Percentiles rank a stretch among this genome's conserved stretches.
Conservation (phyloP, 352 stramenopile species). For the Pythium chondricola region DNA sequence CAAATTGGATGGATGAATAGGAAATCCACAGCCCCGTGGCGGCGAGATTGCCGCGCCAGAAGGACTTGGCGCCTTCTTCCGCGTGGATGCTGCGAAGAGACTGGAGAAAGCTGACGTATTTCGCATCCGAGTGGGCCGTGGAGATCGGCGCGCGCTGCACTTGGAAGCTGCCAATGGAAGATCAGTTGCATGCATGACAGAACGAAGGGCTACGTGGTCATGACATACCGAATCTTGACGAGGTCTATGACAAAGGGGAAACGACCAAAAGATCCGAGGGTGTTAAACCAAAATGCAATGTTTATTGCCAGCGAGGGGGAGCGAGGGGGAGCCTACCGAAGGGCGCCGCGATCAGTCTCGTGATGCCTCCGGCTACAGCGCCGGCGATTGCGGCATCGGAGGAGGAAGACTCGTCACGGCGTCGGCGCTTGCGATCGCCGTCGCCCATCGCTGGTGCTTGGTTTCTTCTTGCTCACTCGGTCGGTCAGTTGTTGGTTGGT, state of each 20-base stretch:
- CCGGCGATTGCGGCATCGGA: conserved; percentile 52
- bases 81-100: conserved; percentile 62
- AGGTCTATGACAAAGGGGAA: conserved; percentile 29
- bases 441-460: conserved; percentile 12
- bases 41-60: conserved; percentile 80
- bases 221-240: conserved; percentile 59
- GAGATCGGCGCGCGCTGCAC: conserved; percentile 57
- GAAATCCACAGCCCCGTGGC: conserved; percentile 74
- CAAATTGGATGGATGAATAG: conserved; percentile 80
- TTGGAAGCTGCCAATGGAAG: conserved; percentile 71
- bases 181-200: no score
- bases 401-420: conserved; percentile 20
- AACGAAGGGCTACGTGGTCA: background rate
- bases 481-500: conserved; percentile 3
- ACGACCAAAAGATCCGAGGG: background rate
- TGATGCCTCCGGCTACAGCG: conserved; percentile 53
- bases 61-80: conserved; percentile 74
- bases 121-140: conserved; percentile 13
- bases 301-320: background rate
- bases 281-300: conserved; percentile 6
- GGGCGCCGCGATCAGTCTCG: conserved; percentile 64
- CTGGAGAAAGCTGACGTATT: conserved; percentile 51
- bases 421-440: conserved; percentile 6
- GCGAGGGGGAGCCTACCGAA: conserved; percentile 27
- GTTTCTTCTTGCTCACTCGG: conserved; percentile 1